Evolutionary conservation across 1,139 yeast species (phyloP), one percentile per base, ranked within the genome.

Genomic region (Blastobotrys persicus): DNA sequence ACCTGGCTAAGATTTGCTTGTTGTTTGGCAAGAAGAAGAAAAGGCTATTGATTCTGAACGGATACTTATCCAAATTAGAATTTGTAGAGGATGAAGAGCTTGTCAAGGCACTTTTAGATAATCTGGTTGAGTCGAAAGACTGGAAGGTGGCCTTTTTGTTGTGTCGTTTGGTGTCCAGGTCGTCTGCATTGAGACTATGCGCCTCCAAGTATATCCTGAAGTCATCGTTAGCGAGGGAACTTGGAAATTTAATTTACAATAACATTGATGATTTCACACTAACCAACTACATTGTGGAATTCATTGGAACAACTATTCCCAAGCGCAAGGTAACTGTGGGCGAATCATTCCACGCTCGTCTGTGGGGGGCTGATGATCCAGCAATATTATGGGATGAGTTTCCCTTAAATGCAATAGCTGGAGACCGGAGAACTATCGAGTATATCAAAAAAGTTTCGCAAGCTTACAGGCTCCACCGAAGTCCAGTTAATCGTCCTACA

Each of bases 81-180:
- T 5, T 17, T 4, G 41, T 37, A 12, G 41, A 37, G 12, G 41
- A 37, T 13, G 41, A 37, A 19, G 41, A 37, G 14, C 7, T 37
- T 16, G 14, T 12, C 13, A 37, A 37, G 14, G 14, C 14, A 4
- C 41, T 37, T 19, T 16, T 37, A 12, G 41, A 37, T 17, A 37
- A 18, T 7, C 16, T n/a, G n/a, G 14, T 37, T 4, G 13, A 11
- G 14, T 19, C 41, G 3, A 16, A 20, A 11, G 38, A 37, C 13
- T 43, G 46, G 46, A 34, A 43, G 33, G 18, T 43, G 4, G 28
- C 33, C 12, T 35, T 17, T 43, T 23, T 43, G n/a, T 17, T 35
- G 23, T 20, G 33, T 12, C 19, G 6, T 42, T 17, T 43, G n/a
- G 16, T 43, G 12, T 12, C n/a, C 3, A 13, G 33, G 33, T 19